Evolutionary conservation across 2,329 filamentous ascomycete species (phyloP).

Genomic region (Hymenoscyphus repandus): DNA sequence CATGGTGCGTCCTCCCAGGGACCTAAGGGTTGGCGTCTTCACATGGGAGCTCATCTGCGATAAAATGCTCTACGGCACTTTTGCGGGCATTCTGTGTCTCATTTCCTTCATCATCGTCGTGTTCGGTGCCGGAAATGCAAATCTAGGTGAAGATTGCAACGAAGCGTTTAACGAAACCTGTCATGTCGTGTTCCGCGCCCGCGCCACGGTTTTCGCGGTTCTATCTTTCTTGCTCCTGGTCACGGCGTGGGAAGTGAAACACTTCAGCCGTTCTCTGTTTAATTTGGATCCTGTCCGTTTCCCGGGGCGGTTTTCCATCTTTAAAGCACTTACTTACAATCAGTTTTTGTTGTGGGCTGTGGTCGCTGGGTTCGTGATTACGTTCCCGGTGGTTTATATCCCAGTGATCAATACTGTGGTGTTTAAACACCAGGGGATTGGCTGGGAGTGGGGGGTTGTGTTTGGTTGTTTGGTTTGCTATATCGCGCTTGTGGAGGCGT

Average conservation of each 20-base stretch:
- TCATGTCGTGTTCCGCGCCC: constrained; percentile 55
- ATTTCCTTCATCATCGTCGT: constrained; percentile 55
- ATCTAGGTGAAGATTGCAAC: constrained; percentile 55
- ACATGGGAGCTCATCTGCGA: constrained; percentile 60
- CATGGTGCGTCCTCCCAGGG: constrained; percentile 59
- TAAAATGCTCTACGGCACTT: constrained; percentile 61
- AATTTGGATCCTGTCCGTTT: constrained; percentile 54
- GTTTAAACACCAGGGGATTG: constrained; percentile 64
- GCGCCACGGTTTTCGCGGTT: constrained; percentile 64
- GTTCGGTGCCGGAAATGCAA: constrained; percentile 47
- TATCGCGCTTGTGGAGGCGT: constrained; percentile 57
- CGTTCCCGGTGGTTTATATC: constrained; percentile 62
- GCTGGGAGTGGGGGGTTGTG: constrained; percentile 70
- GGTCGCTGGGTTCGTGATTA: constrained; percentile 52
- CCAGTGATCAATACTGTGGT: constrained; percentile 60
- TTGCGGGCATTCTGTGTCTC: constrained; percentile 58
- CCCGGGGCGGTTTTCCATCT: constrained; percentile 44
- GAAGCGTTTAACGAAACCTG: constrained; percentile 45
- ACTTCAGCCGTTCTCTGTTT: constrained; percentile 65
- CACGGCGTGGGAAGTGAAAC: constrained; percentile 69
- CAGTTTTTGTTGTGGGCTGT: constrained; percentile 62
- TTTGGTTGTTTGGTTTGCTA: constrained; percentile 54
- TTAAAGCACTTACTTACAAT: constrained; percentile 62
- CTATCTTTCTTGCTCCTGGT: constrained; percentile 64
- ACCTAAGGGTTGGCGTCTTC: constrained; percentile 55